These are phyloP conservation scores for Tardiomyces digboiensis DNA, from an alignment of 1,139 yeast species.

Conservation along the genomic window DNA sequence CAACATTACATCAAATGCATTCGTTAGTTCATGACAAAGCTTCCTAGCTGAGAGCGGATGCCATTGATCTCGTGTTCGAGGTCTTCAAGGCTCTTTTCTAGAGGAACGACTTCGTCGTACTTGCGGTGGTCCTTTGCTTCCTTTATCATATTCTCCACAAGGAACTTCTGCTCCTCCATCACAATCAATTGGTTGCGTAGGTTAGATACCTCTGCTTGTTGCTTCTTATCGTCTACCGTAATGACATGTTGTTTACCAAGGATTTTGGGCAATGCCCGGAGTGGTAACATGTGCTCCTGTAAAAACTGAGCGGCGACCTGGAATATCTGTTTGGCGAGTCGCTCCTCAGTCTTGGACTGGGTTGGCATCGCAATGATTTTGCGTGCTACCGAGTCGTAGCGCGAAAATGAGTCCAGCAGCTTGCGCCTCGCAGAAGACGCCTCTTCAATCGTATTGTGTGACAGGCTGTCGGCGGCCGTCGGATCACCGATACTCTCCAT, in stretches of 20 bases:
- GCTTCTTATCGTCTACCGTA: slow-evolving; percentile 5
- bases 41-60: background rate
- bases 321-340: slow-evolving; percentile 38
- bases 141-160: slow-evolving; percentile 55
- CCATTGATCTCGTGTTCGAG: slow-evolving; percentile 40
- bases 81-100: slow-evolving; percentile 52
- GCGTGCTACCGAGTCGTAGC: slow-evolving; percentile 36
- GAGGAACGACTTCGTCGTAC: slow-evolving; percentile 65
- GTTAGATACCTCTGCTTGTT: slow-evolving; percentile 17
- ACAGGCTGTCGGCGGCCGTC: slow-evolving; percentile 9
- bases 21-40: background rate
- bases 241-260: slow-evolving; percentile 20
- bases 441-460: slow-evolving; percentile 24
- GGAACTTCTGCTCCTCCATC: slow-evolving; percentile 69
- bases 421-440: slow-evolving; percentile 33
- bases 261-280: slow-evolving; percentile 38
- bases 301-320: slow-evolving; percentile 38
- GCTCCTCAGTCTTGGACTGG: slow-evolving; percentile 28
- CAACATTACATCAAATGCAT: too few species aligned
- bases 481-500: slow-evolving; percentile 27
- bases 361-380: slow-evolving; percentile 28
- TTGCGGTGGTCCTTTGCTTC: slow-evolving; percentile 56
- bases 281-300: slow-evolving; percentile 45
- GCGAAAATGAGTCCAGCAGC: slow-evolving; percentile 35
- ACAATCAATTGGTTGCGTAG: slow-evolving; percentile 76